Percentiles rank a stretch among this genome's conserved stretches.
These are phyloP conservation scores for Vanrija sp. DNA, from an alignment of 1,284 basidiomycete species.

Conservation along the genomic window DNA sequence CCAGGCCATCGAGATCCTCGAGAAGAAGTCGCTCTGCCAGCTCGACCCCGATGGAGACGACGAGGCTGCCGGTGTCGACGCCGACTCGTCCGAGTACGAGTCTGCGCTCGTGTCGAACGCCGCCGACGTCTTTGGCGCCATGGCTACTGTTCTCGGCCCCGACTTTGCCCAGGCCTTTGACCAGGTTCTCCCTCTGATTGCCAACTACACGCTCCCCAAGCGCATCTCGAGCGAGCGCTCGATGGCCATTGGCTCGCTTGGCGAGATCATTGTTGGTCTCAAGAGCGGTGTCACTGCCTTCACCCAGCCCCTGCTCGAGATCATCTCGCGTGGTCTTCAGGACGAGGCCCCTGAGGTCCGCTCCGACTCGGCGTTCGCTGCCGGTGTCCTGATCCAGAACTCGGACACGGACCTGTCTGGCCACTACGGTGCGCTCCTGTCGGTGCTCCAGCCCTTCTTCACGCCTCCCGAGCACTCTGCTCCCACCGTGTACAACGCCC, in stretches of 20 bases:
- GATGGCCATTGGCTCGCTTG: slow-evolving; percentile 87
- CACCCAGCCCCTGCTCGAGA: slow-evolving; percentile 71
- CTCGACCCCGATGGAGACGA: slow-evolving; percentile 94
- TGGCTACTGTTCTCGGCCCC: slow-evolving; percentile 77
- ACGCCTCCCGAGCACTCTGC: slow-evolving; percentile 55
- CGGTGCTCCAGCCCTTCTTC: slow-evolving; percentile 79
- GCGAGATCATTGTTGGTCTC: slow-evolving; percentile 93
- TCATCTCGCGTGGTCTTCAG: slow-evolving; percentile 73
- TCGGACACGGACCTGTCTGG: slow-evolving; percentile 74
- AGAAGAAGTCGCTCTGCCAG: slow-evolving; percentile 91
- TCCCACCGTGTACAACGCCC: slow-evolving; percentile 70
- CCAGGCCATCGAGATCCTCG: slow-evolving; percentile 76
- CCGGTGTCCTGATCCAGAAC: slow-evolving; percentile 87
- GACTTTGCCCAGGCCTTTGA: slow-evolving; percentile 83
- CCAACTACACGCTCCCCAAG: slow-evolving; percentile 86
- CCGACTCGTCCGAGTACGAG: slow-evolving; percentile 88
- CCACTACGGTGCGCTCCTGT: slow-evolving; percentile 75
- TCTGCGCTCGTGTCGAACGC: slow-evolving; percentile 92
- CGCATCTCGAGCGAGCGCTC: slow-evolving; percentile 88
- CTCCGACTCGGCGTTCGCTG: slow-evolving; percentile 93
- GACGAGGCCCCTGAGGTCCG: slow-evolving; percentile 89
- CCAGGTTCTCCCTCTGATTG: slow-evolving; percentile 82
- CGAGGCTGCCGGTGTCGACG: slow-evolving; percentile 64
- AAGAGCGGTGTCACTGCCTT: slow-evolving; percentile 79
- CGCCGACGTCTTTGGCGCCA: slow-evolving; percentile 85